phyloP scores from a whole-genome alignment of 2,329 filamentous ascomycete species.

The Nannizzia gypsea region DNA sequence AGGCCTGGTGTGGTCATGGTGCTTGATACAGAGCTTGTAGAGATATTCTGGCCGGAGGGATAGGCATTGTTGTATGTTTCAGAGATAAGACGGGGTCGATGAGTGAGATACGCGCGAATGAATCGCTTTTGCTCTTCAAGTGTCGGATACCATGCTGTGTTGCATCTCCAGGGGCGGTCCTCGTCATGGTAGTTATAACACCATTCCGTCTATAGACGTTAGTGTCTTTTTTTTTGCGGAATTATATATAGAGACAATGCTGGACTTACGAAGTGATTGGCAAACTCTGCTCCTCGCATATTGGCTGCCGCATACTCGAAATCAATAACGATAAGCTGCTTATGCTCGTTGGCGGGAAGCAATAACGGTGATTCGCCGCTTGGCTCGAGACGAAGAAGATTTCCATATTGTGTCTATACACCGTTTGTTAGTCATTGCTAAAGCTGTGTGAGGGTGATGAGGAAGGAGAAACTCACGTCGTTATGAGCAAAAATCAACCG shows the following conservation, averaged over 20 bases:
- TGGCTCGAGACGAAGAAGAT: conserved; percentile 71
- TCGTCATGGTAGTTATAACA: conserved; percentile 91
- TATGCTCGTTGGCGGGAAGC: conserved; percentile 83
- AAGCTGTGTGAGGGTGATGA: neutral
- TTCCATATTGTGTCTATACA: conserved; percentile 85
- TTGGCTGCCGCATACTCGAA: conserved; percentile 96
- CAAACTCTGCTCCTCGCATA: conserved; percentile 75
- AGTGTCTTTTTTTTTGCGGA: neutral
- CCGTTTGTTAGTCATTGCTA: conserved; percentile 12
- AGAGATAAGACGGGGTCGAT: conserved; percentile 48
- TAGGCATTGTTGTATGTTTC: conserved; percentile 2
- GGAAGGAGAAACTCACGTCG: conserved; percentile 52
- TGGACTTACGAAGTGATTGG: conserved; percentile 72
- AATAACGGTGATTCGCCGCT: conserved; percentile 68
- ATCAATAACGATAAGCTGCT: conserved; percentile 92
- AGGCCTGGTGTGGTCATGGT: conserved; percentile 7
- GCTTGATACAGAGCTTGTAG: conserved; percentile 33
- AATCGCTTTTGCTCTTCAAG: conserved; percentile 73
- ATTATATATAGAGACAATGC: neutral
- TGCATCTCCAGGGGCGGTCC: conserved; percentile 53
- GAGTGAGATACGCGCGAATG: conserved; percentile 73
- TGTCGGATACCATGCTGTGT: conserved; percentile 59
- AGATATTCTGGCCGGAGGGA: conserved; percentile 37
- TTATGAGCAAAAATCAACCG: conserved; percentile 92
- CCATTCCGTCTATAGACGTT: conserved; percentile 60